These are phyloP conservation scores for Mycena sanguinolenta DNA, from an alignment of 768 basidiomycete species.

Conservation along the genomic window DNA sequence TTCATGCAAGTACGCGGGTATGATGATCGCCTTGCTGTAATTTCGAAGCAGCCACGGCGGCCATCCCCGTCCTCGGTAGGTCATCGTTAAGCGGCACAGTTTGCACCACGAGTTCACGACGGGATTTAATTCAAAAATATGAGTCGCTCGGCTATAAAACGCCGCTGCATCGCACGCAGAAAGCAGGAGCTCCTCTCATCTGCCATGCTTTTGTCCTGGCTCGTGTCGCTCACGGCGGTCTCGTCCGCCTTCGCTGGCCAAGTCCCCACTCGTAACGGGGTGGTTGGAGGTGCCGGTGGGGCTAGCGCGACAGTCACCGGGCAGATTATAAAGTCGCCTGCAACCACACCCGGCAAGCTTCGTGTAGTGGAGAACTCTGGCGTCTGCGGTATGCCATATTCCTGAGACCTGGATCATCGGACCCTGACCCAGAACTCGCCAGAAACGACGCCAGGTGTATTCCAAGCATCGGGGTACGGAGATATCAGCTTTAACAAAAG, in stretches of 20 bases:
- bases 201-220: background rate
- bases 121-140: no score
- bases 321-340: conserved; percentile 16
- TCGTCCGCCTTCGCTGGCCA: conserved; percentile 26
- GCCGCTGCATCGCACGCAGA: no score
- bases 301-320: conserved; percentile 2
- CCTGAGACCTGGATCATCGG: background rate
- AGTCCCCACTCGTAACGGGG: conserved; percentile 27
- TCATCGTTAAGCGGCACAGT: no score
- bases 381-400: conserved; percentile 61
- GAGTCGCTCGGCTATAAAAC: no score
- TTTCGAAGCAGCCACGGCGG: no score
- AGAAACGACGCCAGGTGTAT: conserved; percentile 75
- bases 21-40: no score
- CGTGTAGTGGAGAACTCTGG: conserved; percentile 73
- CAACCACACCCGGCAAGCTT: conserved; percentile 62
- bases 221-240: conserved; percentile 15
- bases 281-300: conserved; percentile 23
- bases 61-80: no score
- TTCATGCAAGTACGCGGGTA: no score
- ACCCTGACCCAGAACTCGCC: conserved; percentile 3
- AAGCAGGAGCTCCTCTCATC: no score
- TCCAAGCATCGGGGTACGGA: conserved; percentile 74
- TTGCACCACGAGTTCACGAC: no score
- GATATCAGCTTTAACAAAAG: conserved; percentile 70